Evolutionary conservation across 2,329 filamentous ascomycete species (phyloP).

Genomic region (Teratosphaeria gauchensis): DNA sequence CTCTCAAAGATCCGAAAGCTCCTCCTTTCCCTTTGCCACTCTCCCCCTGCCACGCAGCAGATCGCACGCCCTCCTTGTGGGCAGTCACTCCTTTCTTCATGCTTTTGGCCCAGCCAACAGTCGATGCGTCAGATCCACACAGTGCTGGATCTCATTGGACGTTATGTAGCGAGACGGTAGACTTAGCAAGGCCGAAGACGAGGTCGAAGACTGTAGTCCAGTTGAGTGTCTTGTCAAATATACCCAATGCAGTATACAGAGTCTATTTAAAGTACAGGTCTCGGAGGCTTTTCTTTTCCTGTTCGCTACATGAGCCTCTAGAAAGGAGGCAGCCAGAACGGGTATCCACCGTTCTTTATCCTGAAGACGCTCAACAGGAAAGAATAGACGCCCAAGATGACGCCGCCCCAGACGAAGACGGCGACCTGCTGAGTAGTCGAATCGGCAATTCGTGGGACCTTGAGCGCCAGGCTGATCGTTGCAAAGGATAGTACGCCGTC

Average conservation of each 20-base stretch:
- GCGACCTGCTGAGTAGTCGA: conserved; percentile 68
- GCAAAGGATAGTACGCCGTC: conserved; percentile 79
- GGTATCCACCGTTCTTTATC: conserved; percentile 89
- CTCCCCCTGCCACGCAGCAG: no score
- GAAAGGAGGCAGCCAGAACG: conserved; percentile 89
- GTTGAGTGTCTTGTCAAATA: background rate
- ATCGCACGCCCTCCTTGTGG: no score
- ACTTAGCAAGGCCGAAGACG: no score
- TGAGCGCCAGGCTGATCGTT: conserved; percentile 80
- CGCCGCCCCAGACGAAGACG: conserved; percentile 66
- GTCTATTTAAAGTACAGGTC: background rate
- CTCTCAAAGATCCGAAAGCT: no score
- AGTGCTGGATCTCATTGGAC: no score
- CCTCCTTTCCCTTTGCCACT: no score
- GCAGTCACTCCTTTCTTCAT: no score
- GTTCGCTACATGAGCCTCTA: conserved; percentile 24
- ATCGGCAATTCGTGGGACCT: conserved; percentile 81
- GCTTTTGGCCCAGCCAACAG: no score
- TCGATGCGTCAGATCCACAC: no score
- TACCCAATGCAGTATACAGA: background rate
- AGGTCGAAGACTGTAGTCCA: no score
- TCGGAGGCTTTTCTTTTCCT: background rate
- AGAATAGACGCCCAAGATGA: conserved; percentile 80
- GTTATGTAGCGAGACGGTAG: no score
- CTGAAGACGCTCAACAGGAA: conserved; percentile 91